phyloP scores from a whole-genome alignment of 2,329 filamentous ascomycete genomes.

The Tricladium varicosporioides region DNA sequence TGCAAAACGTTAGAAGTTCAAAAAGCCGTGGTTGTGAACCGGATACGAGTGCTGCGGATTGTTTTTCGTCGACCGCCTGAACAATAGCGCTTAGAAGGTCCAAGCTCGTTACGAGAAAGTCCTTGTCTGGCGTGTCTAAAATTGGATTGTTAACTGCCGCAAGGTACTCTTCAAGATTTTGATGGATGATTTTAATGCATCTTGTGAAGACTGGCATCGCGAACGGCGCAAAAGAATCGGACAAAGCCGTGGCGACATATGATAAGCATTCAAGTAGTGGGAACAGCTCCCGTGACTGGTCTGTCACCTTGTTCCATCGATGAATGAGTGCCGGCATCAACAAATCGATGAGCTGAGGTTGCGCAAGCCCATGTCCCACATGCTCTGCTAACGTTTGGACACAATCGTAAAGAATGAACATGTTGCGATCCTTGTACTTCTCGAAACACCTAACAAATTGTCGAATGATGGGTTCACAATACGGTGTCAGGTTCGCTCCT shows the following conservation, averaged over 20 bases:
- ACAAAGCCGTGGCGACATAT: constrained; percentile 86
- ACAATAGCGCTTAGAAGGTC: constrained; percentile 92
- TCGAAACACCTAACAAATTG: constrained; percentile 91
- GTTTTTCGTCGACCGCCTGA: constrained; percentile 74
- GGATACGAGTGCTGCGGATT: constrained; percentile 74
- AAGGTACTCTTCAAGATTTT: constrained; percentile 80
- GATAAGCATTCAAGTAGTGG: constrained; percentile 94
- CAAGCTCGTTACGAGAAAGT: constrained; percentile 92
- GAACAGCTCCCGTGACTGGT: constrained; percentile 91
- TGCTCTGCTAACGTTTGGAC: constrained; percentile 95
- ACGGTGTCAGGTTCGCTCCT: constrained; percentile 74
- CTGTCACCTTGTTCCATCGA: constrained; percentile 81
- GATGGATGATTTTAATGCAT: constrained; percentile 87
- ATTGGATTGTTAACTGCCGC: constrained; percentile 66
- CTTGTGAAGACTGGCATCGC: constrained; percentile 82
- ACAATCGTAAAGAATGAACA: constrained; percentile 98
- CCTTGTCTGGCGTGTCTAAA: constrained; percentile 81
- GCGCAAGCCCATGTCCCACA: constrained; percentile 78
- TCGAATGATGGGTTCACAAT: constrained; percentile 83
- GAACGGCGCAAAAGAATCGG: constrained; percentile 78
- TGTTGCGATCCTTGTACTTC: constrained; percentile 97
- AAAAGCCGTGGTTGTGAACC: constrained; percentile 82
- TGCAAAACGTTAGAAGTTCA: constrained; percentile 84
- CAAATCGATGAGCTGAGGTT: constrained; percentile 74
- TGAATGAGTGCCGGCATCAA: constrained; percentile 92